Evolutionary conservation across 305 asterid genomes (phyloP), one percentile per base, ranked within the genome.

Genomic region (Salvia sclarea): DNA sequence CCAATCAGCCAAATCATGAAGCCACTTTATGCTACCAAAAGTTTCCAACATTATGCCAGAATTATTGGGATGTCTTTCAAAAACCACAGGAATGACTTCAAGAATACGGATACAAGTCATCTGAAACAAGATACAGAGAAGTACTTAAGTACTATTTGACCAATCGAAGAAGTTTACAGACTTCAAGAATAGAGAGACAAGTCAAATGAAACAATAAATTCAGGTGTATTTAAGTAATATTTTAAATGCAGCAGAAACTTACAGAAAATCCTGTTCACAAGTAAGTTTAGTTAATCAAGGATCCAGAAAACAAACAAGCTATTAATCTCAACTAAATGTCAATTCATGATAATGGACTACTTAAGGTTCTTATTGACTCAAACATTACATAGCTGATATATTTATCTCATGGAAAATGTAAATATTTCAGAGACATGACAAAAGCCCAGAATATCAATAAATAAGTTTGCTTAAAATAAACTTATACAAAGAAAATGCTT

Each of bases 81-180:
- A 84, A 74, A 94, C 78, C 75, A 86, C 77, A 50, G 96, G 95
- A 44, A 84, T 79, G 80, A 81, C 80, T 87, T 94, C 99, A 70
- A 94, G 92, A 64, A 94, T 59, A 56, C 99, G 92, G 82, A 94
- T 86, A 74, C 92, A 86, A 6, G 95, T 80, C 97, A 94, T 89
- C 99, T 94, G 95, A 69, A 79, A 80, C 70, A 78, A 71, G 68
- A 76, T 70, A 75, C 18, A 45, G 60, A 63, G 17, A 72, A 22
- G 41, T 5, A 61, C 71, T 69, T 35, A 49, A 28, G 72, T 62
- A 68, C 10, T 47, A 52, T 68, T 69, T 38, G 22, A 54, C 52
- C 70, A 11, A 60, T 47, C 54, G 68, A 72, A 76, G 20, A 70
- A 63, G 67, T 40, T 9, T 4, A 22, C 43, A 30, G 81, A 78